Evolutionary conservation across 805 yeast genomes (phyloP).

Genomic region (Saccharomyces jurei): DNA sequence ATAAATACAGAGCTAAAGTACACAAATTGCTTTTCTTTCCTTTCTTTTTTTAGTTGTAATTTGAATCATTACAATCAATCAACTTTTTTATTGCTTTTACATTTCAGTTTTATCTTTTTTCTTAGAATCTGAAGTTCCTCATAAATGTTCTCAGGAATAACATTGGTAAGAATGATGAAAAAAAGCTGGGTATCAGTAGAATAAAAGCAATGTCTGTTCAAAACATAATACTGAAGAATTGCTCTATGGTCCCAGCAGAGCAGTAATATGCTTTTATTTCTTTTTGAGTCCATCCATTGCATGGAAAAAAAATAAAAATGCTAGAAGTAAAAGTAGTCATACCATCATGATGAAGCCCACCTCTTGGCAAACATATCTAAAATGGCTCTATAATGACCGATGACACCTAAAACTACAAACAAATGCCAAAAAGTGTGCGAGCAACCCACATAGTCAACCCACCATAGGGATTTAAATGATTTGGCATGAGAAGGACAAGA

Average conservation of each 20-base stretch:
- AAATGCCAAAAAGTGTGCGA: conserved; percentile 94
- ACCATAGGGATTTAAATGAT: conserved; percentile 56
- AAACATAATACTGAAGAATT: background rate
- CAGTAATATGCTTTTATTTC: background rate
- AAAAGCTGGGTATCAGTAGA: background rate
- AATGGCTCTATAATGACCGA: conserved; percentile 79
- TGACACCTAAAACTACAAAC: conserved; percentile 80
- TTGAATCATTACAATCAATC: background rate
- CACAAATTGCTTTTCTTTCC: background rate
- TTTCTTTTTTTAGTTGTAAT: background rate
- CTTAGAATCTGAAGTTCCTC: background rate
- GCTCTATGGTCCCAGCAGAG: background rate
- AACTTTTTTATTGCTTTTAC: background rate
- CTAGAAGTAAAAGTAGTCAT: background rate
- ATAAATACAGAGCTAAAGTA: background rate
- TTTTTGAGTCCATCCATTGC: background rate
- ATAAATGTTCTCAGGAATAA: background rate
- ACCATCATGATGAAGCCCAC: conserved; percentile 13
- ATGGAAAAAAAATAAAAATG: background rate
- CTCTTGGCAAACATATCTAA: conserved; percentile 55
- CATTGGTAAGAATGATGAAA: background rate
- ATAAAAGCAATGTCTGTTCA: background rate
- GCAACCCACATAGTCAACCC: conserved; percentile 68
- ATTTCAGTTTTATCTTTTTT: background rate
- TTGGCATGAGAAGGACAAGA: conserved; percentile 20